phyloP scores from a whole-genome alignment of 116 monocot species.

The Dioscorea cayenensis region DNA sequence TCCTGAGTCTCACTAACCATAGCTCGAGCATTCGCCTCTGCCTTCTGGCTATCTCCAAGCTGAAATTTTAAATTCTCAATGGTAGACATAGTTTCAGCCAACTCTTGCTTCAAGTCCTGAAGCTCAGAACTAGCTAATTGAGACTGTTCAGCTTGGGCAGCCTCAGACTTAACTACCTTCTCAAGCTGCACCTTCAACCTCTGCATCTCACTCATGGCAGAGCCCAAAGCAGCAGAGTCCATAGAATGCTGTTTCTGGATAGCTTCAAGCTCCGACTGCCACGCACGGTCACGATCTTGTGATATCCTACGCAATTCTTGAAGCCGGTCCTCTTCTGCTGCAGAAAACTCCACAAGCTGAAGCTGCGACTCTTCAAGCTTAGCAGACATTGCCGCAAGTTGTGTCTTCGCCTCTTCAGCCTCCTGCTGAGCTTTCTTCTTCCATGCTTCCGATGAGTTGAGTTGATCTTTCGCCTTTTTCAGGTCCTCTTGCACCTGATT shows the following conservation, averaged over 20 bases:
- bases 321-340: slow-evolving; percentile 53
- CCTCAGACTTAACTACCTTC: slow-evolving; percentile 30
- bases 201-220: slow-evolving; percentile 66
- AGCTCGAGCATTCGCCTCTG: slow-evolving; percentile 38
- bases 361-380: slow-evolving; percentile 51
- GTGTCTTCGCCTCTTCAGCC: slow-evolving; percentile 52
- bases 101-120: slow-evolving; percentile 26
- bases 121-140: slow-evolving; percentile 35
- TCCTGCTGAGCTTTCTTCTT: slow-evolving; percentile 53
- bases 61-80: slow-evolving; percentile 44
- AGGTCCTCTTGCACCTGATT: slow-evolving; percentile 57
- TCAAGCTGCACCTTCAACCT: slow-evolving; percentile 63
- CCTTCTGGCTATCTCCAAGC: slow-evolving; percentile 28
- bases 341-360: slow-evolving; percentile 64
- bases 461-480: slow-evolving; percentile 68
- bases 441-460: slow-evolving; percentile 42
- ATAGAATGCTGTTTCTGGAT: slow-evolving; percentile 52
- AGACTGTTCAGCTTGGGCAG: slow-evolving; percentile 19
- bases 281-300: slow-evolving; percentile 64
- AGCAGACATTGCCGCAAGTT: slow-evolving; percentile 23
- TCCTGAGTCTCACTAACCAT: slow-evolving; percentile 36
- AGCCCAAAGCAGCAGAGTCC: slow-evolving; percentile 31
- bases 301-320: slow-evolving; percentile 57
- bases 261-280: slow-evolving; percentile 82
- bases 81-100: slow-evolving; percentile 20